A percentile compares a stretch with the other conserved stretches of the same genome.
Evolutionary conservation across 371 early-diverging fungal species (phyloP).

Genomic region (Mortierella sp.): DNA sequence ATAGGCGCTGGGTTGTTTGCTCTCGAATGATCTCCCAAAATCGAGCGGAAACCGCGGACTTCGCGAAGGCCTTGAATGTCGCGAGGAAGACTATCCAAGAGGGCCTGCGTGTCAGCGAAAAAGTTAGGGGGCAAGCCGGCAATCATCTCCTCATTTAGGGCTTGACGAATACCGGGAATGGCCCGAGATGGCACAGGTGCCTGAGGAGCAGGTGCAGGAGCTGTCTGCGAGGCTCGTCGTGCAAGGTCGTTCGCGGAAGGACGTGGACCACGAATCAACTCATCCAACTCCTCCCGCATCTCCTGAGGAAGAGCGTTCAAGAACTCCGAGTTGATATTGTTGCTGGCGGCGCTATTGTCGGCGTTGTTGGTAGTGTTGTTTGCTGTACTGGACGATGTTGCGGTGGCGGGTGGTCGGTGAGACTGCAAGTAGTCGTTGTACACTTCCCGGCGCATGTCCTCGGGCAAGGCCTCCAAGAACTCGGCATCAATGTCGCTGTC

Average conservation of each 20-base stretch:
- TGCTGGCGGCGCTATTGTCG: slow-evolving; percentile 25
- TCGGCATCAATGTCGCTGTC: slow-evolving; percentile 95
- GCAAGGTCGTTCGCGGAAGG: slow-evolving; percentile 36
- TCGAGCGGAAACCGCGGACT: slow-evolving; percentile 23
- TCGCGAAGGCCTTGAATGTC: slow-evolving; percentile 33
- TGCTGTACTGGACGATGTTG: not conserved
- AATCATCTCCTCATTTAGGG: slow-evolving; percentile 20
- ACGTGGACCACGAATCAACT: slow-evolving; percentile 66
- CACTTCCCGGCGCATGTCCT: slow-evolving; percentile 94
- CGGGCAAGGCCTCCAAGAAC: slow-evolving; percentile 96
- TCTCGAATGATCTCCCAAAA: slow-evolving; percentile 12
- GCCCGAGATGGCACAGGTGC: slow-evolving; percentile 18
- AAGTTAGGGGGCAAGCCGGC: slow-evolving; percentile 8
- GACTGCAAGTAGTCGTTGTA: slow-evolving; percentile 82
- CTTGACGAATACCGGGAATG: slow-evolving; percentile 40
- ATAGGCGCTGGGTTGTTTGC: slow-evolving; percentile 17
- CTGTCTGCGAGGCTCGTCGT: slow-evolving; percentile 9
- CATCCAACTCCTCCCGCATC: slow-evolving; percentile 83
- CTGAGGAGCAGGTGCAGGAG: slow-evolving; percentile 11
- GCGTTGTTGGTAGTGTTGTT: slow-evolving; percentile 28
- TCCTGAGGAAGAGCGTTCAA: slow-evolving; percentile 86
- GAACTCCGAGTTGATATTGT: slow-evolving; percentile 77
- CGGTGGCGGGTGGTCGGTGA: slow-evolving; percentile 42
- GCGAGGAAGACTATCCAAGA: slow-evolving; percentile 44
- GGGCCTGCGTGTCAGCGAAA: slow-evolving; percentile 29